Evolutionary conservation across 257 asterid species (phyloP), one percentile per base, ranked within the genome.

Genomic region (Salvia miltiorrhiza): DNA sequence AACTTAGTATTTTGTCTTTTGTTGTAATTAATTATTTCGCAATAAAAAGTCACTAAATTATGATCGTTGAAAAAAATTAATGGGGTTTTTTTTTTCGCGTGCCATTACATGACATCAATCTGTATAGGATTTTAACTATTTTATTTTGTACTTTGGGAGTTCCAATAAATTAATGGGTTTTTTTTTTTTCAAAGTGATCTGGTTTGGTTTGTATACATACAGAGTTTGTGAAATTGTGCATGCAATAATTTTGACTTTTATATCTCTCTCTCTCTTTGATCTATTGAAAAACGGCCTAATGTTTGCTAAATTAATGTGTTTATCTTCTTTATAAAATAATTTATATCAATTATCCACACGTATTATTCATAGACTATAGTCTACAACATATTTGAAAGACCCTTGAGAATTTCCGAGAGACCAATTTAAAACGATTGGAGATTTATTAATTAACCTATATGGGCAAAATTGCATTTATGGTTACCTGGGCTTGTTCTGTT

Each of bases 71-170:
- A 16, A 55, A n/a, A 33, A 49, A 5, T 23, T 6, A 9, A n/a
- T 20, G 28, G 6, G n/a, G n/a, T n/a, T n/a, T n/a, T n/a, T n/a
- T n/a, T n/a, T n/a, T n/a, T n/a, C 33, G 73, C 73, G 12, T 57
- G 74, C 58, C 48, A 30, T 43, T 69, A 43, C 67, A 44, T 66
- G 49, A 5, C 48, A 30, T 66, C 9, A 3, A 45, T n/a, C 7
- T 30, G 4, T 32, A 30, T 11, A 53, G 8, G 41, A 53, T 23
- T 48, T 6, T 6, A 7, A 39, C 17, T 3, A 3, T 17, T 39
- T 39, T 10, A 19, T 20, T 39, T 20, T 17, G 35, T 37, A 58
- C 65, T 13, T 37, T 0, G 7, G 13, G 45, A 57, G 14, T 33
- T 57, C 23, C n/a, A 64, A 9, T 63, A 43, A 13, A 23, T 43